Evolutionary conservation across 108 stramenopile species (phyloP), one percentile per base, ranked within the genome.

Genomic region (Parietichytrium sp.): DNA sequence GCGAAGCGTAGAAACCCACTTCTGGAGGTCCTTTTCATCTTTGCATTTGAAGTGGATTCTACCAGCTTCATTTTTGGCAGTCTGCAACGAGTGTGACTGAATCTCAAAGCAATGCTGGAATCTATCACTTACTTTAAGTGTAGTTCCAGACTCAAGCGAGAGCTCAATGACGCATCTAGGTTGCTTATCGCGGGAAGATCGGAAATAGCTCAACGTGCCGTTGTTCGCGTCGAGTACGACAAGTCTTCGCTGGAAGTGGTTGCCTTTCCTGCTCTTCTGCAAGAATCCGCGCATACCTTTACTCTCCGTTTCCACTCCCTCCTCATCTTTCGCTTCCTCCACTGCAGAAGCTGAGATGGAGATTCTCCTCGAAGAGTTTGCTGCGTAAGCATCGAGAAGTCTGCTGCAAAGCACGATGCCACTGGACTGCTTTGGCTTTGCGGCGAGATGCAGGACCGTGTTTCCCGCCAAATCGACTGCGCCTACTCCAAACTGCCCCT

Each of bases 61-160:
- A 2, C 61, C 61, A 25, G 61, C 61, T 42, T 72, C 45, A 25
- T 42, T 45, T n/a, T 72, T 16, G 8, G 29, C 45, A 16, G 61
- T 45, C 10, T 45, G 20, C 0, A 72, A 42, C 38, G 36, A 33
- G 18, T 33, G 61, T n/a, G 61, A 72, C 1, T 72, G 61, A 2
- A 72, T 72, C 61, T 72, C 61, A 25, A 72, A 72, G 42, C 61
- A 72, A 2, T 72, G 36, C 38, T 42, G 61, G 20, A 45, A 72
- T 23, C 61, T 36, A 42, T 72, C 61, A 25, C 61, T 72, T 23
- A 72, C 61, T 6, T 42, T 33, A 7, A 72, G 33, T 6, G 61
- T 72, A 10, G 61, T 72, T 47, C 61, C 61, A 42, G 38, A 72
- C 33, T 72, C 61, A 33, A 45, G 36, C n/a, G 38, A 33, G 45